These are phyloP conservation scores for Collybia mongolica DNA, from an alignment of 768 basidiomycete species.

Conservation along the genomic window DNA sequence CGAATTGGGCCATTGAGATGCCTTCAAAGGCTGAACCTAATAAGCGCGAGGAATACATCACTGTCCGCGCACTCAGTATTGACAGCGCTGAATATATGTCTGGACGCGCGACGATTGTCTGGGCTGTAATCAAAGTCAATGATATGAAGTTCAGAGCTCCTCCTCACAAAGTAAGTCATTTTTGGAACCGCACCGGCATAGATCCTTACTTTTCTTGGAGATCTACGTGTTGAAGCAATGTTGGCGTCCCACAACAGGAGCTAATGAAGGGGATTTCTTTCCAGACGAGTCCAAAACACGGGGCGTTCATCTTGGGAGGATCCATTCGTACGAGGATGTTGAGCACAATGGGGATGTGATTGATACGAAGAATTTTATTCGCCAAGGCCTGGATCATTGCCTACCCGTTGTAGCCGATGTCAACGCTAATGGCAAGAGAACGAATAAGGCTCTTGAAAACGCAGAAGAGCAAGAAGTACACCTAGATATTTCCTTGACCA, in stretches of 20 bases:
- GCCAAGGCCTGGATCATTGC: background rate
- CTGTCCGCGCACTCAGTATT: background rate
- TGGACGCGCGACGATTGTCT: no score
- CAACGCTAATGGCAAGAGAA: no score
- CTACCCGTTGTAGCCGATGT: background rate
- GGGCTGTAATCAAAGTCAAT: no score
- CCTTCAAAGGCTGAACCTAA: background rate
- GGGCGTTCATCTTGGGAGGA: background rate
- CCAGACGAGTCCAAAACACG: background rate
- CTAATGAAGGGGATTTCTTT: background rate
- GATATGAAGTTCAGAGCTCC: background rate
- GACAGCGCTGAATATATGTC: background rate
- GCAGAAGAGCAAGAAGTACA: no score
- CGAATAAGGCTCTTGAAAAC: no score
- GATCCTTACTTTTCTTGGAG: no score
- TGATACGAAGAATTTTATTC: background rate
- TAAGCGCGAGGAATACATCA: background rate
- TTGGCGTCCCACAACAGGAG: background rate
- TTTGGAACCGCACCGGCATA: no score
- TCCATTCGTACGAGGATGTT: background rate
- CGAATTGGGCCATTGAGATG: slow-evolving; percentile 2
- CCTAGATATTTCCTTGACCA: no score
- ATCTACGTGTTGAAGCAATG: no score
- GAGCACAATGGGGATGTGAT: background rate
- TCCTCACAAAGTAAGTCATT: background rate